phyloP scores from a whole-genome alignment of 352 stramenopile genomes.

The Blastocystis sp. region DNA sequence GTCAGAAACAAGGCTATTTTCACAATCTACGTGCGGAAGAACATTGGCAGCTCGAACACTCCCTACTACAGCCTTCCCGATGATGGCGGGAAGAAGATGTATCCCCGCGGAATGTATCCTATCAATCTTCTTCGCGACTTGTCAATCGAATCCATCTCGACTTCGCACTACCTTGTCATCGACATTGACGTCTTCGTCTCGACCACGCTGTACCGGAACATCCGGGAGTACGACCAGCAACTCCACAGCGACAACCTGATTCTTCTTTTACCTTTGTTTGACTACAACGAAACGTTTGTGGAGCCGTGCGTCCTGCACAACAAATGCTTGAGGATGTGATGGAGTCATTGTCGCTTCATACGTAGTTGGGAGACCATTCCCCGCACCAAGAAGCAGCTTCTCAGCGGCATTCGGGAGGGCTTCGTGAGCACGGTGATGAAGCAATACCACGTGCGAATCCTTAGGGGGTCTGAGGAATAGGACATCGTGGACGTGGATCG shows the following conservation, averaged over 20 bases:
- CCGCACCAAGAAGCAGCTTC: not conserved
- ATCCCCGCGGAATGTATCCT: not conserved
- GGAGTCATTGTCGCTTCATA: too few species aligned
- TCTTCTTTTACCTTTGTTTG: not conserved
- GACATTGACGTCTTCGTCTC: slow-evolving; percentile 23
- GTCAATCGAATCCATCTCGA: slow-evolving; percentile 1
- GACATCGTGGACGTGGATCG: not conserved
- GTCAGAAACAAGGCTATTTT: not conserved
- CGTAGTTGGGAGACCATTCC: not conserved
- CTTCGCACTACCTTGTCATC: not conserved
- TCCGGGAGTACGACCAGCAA: not conserved
- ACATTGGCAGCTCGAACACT: not conserved
- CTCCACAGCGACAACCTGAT: not conserved
- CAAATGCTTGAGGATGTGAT: too few species aligned
- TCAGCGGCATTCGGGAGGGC: not conserved
- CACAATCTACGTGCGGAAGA: not conserved
- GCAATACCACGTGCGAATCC: not conserved
- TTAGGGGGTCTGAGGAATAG: not conserved
- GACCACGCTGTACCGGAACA: not conserved
- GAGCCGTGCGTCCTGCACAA: too few species aligned
- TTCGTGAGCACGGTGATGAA: not conserved
- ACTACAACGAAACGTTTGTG: not conserved
- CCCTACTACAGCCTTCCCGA: not conserved
- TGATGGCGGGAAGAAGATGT: not conserved
- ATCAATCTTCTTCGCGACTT: slow-evolving; percentile 33